Percentiles rank a stretch among this genome's conserved stretches.
phyloP scores from a whole-genome alignment of 208 protist genomes.

The Dictyostelium gargantuum region DNA sequence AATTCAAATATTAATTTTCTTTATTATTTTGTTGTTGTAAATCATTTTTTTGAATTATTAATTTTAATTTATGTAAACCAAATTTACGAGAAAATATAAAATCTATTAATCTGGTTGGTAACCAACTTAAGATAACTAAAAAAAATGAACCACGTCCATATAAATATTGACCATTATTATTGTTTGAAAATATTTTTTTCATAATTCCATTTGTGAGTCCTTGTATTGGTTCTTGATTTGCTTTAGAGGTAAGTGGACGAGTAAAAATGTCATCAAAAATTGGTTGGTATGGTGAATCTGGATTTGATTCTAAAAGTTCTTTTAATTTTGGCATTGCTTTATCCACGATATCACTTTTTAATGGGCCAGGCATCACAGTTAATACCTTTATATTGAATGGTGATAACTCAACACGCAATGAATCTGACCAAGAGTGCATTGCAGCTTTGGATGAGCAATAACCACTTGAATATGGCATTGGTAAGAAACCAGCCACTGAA shows the following conservation, averaged over 20 bases:
- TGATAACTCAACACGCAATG: constrained; percentile 4
- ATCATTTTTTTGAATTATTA: constrained; percentile 7
- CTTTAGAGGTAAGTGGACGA: neutral
- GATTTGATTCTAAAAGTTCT: neutral
- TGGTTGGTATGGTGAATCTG: neutral
- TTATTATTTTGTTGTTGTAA: neutral
- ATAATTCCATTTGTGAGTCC: neutral
- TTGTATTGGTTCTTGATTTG: neutral
- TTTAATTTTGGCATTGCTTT: neutral
- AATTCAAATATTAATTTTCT: neutral
- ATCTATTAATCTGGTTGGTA: neutral
- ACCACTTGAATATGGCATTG: neutral
- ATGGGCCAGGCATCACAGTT: neutral
- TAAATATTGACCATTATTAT: neutral
- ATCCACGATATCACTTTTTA: neutral
- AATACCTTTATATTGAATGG: constrained; percentile 25
- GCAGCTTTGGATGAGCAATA: constrained; percentile 38
- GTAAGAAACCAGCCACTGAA: neutral
- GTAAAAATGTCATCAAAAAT: neutral
- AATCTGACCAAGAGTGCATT: neutral
- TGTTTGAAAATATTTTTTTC: neutral
- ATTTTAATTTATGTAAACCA: constrained; percentile 24
- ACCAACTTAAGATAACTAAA: neutral
- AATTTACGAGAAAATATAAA: neutral
- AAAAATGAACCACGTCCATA: neutral